phyloP scores from a whole-genome alignment of 2,329 filamentous ascomycete species.

The Fusarium gaditjirri region DNA sequence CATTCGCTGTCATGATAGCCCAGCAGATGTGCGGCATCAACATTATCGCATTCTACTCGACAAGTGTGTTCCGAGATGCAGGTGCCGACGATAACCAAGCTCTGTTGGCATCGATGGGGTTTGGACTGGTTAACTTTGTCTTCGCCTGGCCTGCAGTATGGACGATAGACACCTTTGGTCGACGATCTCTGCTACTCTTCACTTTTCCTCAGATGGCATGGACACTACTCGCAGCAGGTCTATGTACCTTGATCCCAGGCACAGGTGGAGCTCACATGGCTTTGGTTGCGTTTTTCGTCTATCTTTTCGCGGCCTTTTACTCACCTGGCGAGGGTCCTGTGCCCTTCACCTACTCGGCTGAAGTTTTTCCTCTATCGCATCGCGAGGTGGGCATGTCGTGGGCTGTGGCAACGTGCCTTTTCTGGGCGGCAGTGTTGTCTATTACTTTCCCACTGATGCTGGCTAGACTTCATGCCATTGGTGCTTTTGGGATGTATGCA shows the following conservation, averaged over 20 bases:
- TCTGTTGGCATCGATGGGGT: conserved; percentile 67
- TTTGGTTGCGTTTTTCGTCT: conserved; percentile 67
- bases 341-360: conserved; percentile 74
- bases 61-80: conserved; percentile 68
- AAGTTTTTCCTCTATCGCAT: conserved; percentile 77
- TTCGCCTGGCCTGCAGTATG: conserved; percentile 69
- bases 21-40: conserved; percentile 79
- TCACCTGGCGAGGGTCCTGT: conserved; percentile 71
- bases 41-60: conserved; percentile 81
- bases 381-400: conserved; percentile 78
- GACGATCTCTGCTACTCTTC: conserved; percentile 60
- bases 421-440: conserved; percentile 69
- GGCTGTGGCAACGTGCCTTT: conserved; percentile 73
- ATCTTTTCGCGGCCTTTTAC: conserved; percentile 64
- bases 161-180: conserved; percentile 68
- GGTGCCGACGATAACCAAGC: conserved; percentile 66
- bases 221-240: conserved; percentile 53
- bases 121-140: conserved; percentile 67
- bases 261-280: conserved; percentile 47
- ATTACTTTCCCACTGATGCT: conserved; percentile 72
- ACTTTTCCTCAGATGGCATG: conserved; percentile 57
- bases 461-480: conserved; percentile 54
- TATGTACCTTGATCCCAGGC: conserved; percentile 63
- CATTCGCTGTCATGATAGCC: conserved; percentile 82
- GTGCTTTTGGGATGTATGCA: conserved; percentile 66